Evolutionary conservation across 1,139 yeast species (phyloP), one percentile per base, ranked within the genome.

Genomic region (Kazachstania sp.): DNA sequence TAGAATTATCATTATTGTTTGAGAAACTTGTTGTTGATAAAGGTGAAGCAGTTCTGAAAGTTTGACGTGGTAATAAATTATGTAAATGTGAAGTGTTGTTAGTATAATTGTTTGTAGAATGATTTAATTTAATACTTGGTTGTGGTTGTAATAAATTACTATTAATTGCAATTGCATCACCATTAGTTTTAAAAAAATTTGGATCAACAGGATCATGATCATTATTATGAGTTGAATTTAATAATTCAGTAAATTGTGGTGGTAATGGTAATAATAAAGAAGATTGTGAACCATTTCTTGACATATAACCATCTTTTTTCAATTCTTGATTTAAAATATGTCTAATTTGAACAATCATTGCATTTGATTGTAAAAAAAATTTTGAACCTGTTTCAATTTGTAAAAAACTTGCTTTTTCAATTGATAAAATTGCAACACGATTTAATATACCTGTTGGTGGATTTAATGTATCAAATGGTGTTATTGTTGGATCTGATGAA

Each of bases 391-490:
- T 51, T 15, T 62, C 63, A 5, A 62, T 48, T 9, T 51, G 54
- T 20, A 44, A 48, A 7, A 30, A 41, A 20, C 50, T 54, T 1
- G 66, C 58, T 41, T 49, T 54, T 32, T 57, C 57, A 5, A 63
- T 52, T 2, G 68, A 56, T 7, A 57, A 43, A 47, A 60, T 61
- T 2, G 66, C 64, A 1, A 60, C 61, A 37, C 54, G 56, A 41
- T 61, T 59, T n/a, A 64, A 49, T 8, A 65, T 61, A 5, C 66
- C 67, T 3, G 64, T 58, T 1, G 69, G 68, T 9, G 69, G 69
- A 46, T 63, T 63, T 18, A 46, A 45, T 26, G 54, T 52, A 44
- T 65, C 69, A 43, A 64, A 65, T 2, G 69, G 69, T 3, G 69
- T 64, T 12, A 60, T 54, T 7, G 63, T 59, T 13, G 68, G 67